These are phyloP conservation scores for Pichia rugopelliculosa DNA, from an alignment of 805 yeast species.

Conservation along the genomic window DNA sequence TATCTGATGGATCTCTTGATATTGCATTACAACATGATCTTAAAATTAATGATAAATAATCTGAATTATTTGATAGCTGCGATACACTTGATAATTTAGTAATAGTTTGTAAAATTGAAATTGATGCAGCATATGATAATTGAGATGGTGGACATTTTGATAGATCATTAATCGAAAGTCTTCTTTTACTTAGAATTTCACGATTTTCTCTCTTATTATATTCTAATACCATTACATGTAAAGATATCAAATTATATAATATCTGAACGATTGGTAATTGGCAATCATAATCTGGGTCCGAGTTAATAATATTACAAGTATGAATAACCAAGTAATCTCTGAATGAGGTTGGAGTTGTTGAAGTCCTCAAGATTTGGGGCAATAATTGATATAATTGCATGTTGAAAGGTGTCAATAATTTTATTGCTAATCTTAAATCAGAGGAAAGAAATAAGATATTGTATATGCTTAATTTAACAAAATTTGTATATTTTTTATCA, in stretches of 20 bases:
- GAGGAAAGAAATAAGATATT: conserved; percentile 43
- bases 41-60: conserved; percentile 50
- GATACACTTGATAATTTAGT: conserved; percentile 30
- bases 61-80: conserved; percentile 39
- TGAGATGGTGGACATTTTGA: conserved; percentile 20
- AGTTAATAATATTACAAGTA: conserved; percentile 35
- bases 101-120: conserved; percentile 37
- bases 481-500: conserved; percentile 31
- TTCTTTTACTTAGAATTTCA: conserved; percentile 14
- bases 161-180: conserved; percentile 11
- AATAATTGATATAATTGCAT: conserved; percentile 36
- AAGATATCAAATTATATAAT: conserved; percentile 53
- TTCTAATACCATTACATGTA: conserved; percentile 13
- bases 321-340: conserved; percentile 59
- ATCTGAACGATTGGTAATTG: conserved; percentile 50
- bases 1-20: conserved; percentile 42
- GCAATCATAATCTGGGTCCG: conserved; percentile 27
- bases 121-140: conserved; percentile 47
- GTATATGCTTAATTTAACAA: conserved; percentile 45
- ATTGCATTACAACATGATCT: conserved; percentile 48
- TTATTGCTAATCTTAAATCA: conserved; percentile 30
- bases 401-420: conserved; percentile 40
- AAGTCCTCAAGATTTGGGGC: conserved; percentile 43
- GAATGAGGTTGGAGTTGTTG: conserved; percentile 38
- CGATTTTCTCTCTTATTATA: conserved; percentile 1